phyloP scores from a whole-genome alignment of 169 alveolate species.

The Eimeria brunetti region DNA sequence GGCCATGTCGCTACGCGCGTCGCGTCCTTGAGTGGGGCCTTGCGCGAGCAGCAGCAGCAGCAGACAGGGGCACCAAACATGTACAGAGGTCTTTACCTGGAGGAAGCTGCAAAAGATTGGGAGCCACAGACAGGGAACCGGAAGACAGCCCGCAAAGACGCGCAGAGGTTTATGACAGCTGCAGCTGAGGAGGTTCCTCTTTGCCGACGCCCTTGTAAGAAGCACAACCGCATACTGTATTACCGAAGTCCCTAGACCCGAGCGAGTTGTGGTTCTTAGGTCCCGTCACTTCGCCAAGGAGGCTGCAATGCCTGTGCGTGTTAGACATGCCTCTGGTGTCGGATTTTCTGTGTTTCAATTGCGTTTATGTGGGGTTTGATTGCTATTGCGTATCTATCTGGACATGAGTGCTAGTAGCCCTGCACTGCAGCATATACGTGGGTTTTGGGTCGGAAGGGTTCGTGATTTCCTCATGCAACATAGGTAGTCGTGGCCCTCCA shows the following conservation, averaged over 20 bases:
- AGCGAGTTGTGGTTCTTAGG: background rate
- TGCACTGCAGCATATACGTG: background rate
- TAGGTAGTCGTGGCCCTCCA: background rate
- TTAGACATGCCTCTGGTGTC: background rate
- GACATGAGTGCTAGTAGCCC: background rate
- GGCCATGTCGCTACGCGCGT: background rate
- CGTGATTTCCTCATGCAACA: too few species aligned
- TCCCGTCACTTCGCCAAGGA: background rate
- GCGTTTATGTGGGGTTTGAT: background rate
- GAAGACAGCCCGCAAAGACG: background rate
- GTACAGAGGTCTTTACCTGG: background rate
- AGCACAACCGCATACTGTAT: background rate
- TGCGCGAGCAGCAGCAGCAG: constrained; percentile 31
- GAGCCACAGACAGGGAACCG: constrained; percentile 1
- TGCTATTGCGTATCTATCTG: background rate
- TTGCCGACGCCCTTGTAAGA: constrained; percentile 52
- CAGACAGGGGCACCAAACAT: background rate
- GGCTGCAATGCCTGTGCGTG: background rate
- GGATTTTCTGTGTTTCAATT: background rate
- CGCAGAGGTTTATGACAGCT: background rate
- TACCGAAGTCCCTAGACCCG: background rate
- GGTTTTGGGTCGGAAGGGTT: background rate
- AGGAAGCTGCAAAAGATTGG: background rate
- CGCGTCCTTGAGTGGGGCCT: constrained; percentile 32
- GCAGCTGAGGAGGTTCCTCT: constrained; percentile 28